Conservation (phyloP, 768 basidiomycete species). For the Tulasnella sp. region DNA sequence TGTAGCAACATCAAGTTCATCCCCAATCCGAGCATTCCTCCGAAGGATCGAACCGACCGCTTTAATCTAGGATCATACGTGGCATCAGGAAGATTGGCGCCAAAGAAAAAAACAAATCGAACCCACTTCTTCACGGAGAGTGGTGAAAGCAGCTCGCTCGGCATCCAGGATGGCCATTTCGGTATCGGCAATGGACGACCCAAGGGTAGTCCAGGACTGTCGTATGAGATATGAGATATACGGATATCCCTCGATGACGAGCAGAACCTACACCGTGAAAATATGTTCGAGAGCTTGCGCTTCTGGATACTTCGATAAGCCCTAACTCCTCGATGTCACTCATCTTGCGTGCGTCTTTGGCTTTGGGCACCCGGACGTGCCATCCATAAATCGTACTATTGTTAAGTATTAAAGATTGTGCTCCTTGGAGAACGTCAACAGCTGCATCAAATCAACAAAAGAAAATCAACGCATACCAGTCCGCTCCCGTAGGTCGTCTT, state of each 20-base stretch:
- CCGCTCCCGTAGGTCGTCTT: conserved; percentile 44
- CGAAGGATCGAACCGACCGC: conserved; percentile 39
- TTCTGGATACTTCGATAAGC: conserved; percentile 57
- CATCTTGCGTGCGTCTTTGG: conserved; percentile 54
- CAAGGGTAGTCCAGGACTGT: conserved; percentile 70
- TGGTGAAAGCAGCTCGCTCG: conserved; percentile 69
- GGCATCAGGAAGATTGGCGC: not conserved
- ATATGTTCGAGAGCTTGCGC: conserved; percentile 56
- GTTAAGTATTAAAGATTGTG: conserved; percentile 62
- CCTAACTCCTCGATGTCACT: conserved; percentile 31
- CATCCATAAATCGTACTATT: conserved; percentile 51
- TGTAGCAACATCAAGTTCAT: conserved; percentile 79
- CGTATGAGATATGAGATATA: not conserved
- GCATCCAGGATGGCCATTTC: conserved; percentile 43
- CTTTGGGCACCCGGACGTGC: conserved; percentile 62
- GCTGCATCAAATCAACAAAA: not conserved
- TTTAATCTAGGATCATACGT: not conserved
- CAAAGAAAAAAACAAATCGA: not conserved
- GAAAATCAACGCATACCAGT: conserved; percentile 39
- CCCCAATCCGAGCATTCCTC: conserved; percentile 66
- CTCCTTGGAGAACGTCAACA: conserved; percentile 40
- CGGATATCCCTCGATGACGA: not conserved
- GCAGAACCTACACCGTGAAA: conserved; percentile 47
- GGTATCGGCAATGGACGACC: conserved; percentile 55
- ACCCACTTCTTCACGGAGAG: conserved; percentile 56